Evolutionary conservation across 2,329 filamentous ascomycete species (phyloP), one percentile per base, ranked within the genome.

Genomic region (Periglandula ipomoeae): DNA sequence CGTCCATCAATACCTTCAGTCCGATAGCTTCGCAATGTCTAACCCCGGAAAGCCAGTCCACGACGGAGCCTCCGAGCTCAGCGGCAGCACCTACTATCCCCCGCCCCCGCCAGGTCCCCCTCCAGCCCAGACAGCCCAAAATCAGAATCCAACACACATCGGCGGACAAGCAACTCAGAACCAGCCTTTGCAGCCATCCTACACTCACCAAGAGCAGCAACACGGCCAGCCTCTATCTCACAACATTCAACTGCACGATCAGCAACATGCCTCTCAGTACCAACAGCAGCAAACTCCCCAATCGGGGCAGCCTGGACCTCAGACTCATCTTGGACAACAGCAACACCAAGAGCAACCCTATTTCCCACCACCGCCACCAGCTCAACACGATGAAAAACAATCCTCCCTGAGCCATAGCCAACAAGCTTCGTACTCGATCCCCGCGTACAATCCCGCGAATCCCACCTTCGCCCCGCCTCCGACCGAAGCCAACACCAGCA

Each of bases 401-500:
- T 50, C 50, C 6, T 40, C 35, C 13, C 27, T 41, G n/a, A 51
- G 53, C 30, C 47, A 51, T 8, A 11, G 45, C 30, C 53, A 50
- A 19, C 47, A 46, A n/a, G 42, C 49, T 11, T 52, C 50, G 43
- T 64, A 64, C 22, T 41, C 50, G 7, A 65, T 65, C 22, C 61
- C 62, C 2, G 50, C 57, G 4, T 64, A 65, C 38, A 55, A 62
- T 37, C 61, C 62, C 43, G 61, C 61, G 3, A 55, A 58, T 24
- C 61, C 62, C 30, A 51, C 52, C 34, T 64, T 65, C 52, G 61
- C 61, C 1, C 58, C 61, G 5, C 61, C 60, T 23, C 60, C 61
- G 1, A 44, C 53, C 2, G 27, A 35, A 26, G 47, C 53, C 2
- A 39, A 50, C 13, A 34, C 7, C 2, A 39, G 50, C 13, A 34